Evolutionary conservation across 176 grass and related monocot species (phyloP), one percentile per base, ranked within the genome.

Genomic region (Oryza meridionalis): DNA sequence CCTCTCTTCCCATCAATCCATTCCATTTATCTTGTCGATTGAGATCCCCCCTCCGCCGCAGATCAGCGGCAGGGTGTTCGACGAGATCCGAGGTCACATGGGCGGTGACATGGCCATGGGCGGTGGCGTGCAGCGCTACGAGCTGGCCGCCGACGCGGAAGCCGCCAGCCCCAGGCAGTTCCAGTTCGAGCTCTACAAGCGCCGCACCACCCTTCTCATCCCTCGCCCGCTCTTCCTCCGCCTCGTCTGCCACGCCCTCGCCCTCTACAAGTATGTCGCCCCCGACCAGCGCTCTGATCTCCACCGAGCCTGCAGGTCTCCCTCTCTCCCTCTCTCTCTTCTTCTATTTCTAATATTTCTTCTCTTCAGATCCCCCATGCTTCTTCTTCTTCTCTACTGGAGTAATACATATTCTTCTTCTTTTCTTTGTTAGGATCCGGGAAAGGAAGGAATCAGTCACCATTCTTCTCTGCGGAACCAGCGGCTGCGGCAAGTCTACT

Each of bases 401-500:
- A 31, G 2, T 47, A 47, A 22, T 26, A 17, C 2, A 1, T 26
- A 15, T 8, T 24, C 77, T 40, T 81, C 29, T 31, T 31, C 29
- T 65, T 17, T 21, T 80, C 9, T 63, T 68, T 25, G 61, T 64
- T 77, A 97, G 95, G 86, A 88, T 94, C 81, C 86, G 92, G 55
- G 95, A 97, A 90, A 88, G 79, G 63, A 94, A 94, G 82, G 90
- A 97, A 77, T 97, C 95, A 1, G 79, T 97, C 15, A 94, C 95
- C 21, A 78, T 97, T 91, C 92, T 97, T 46, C 90, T 97, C 72
- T 97, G 95, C 4, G 92, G 95, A 81, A 94, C 95, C 75, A 97
- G 92, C 88, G 95, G 95, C 14, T 97, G 95, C 35, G 95, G 95
- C 86, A 97, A 97, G 72, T 94, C 95, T 55, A 97, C 95, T 44